Percentiles rank a stretch among this genome's conserved stretches.
These are phyloP conservation scores for Cadophora sp. DNA, from an alignment of 2,329 filamentous ascomycete genomes.

Conservation along the genomic window DNA sequence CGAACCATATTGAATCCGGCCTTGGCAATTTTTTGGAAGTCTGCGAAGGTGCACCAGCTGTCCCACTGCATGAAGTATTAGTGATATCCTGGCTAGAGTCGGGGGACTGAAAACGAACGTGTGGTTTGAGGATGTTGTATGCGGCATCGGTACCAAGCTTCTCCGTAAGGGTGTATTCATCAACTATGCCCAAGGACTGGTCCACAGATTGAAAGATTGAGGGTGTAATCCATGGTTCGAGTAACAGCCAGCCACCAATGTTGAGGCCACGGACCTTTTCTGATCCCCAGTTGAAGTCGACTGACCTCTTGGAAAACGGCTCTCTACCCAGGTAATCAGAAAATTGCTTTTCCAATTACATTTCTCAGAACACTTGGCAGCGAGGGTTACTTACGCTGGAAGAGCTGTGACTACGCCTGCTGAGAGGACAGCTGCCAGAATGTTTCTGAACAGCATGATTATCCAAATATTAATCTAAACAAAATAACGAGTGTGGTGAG, in stretches of 20 bases:
- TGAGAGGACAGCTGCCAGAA: conserved; percentile 27
- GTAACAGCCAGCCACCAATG: conserved; percentile 47
- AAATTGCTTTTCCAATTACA: background rate
- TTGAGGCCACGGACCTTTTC: conserved; percentile 53
- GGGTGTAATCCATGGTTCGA: conserved; percentile 60
- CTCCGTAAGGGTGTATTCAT: conserved; percentile 47
- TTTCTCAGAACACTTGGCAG: background rate
- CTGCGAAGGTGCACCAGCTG: conserved; percentile 45
- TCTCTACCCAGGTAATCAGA: conserved; percentile 19
- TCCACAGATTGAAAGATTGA: conserved; percentile 54
- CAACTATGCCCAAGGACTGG: conserved; percentile 43
- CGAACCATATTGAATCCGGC: conserved; percentile 65
- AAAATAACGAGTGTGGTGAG: conserved; percentile 21
- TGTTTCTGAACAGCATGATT: conserved; percentile 32
- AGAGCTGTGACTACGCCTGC: conserved; percentile 25
- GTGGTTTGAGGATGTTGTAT: conserved; percentile 58
- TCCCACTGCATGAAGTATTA: conserved; percentile 39
- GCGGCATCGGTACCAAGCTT: conserved; percentile 55
- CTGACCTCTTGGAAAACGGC: conserved; percentile 38
- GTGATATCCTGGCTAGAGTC: conserved; percentile 26
- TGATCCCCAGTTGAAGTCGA: conserved; percentile 54
- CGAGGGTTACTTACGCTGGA: conserved; percentile 19
- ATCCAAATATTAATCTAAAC: conserved; percentile 8
- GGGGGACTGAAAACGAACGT: conserved; percentile 45
- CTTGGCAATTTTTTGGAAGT: conserved; percentile 62